A percentile compares a stretch with the other conserved stretches of the same genome.
phyloP scores from a whole-genome alignment of 1,284 basidiomycete species.

The Heterobasidion occidentale region DNA sequence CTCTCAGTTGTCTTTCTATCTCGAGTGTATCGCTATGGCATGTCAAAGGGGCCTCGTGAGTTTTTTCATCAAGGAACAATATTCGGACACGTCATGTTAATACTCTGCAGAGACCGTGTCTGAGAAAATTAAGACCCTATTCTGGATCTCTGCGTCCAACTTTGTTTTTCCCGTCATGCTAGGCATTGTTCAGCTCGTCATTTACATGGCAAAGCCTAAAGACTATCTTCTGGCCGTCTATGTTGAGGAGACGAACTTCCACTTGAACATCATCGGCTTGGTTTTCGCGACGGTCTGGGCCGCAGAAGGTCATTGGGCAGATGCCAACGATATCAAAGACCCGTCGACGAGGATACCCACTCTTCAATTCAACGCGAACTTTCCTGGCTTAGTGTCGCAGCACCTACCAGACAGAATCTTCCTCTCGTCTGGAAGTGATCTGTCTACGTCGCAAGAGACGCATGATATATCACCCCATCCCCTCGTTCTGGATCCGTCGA shows the following conservation, averaged over 20 bases:
- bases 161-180: slow-evolving; percentile 23
- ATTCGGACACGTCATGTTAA: no score
- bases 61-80: neutral
- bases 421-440: no score
- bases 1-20: slow-evolving; percentile 12
- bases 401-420: no score
- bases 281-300: slow-evolving; percentile 17
- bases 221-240: slow-evolving; percentile 8
- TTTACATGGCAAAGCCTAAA: slow-evolving; percentile 6
- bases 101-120: neutral
- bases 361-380: no score
- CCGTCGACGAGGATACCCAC: no score
- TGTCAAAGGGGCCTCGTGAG: neutral
- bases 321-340: neutral
- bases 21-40: neutral
- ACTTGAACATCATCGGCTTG: slow-evolving; percentile 15
- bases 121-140: slow-evolving; percentile 12
- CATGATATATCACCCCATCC: no score
- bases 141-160: slow-evolving; percentile 23
- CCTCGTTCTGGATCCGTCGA: no score
- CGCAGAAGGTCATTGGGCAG: slow-evolving; percentile 1
- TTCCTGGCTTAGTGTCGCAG: no score
- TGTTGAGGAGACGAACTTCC: slow-evolving; percentile 11
- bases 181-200: slow-evolving; percentile 16
- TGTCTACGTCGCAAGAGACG: no score